Evolutionary conservation across 495 filamentous ascomycete genomes (phyloP), one percentile per base, ranked within the genome.

Genomic region (Talaromyces wortmannii): DNA sequence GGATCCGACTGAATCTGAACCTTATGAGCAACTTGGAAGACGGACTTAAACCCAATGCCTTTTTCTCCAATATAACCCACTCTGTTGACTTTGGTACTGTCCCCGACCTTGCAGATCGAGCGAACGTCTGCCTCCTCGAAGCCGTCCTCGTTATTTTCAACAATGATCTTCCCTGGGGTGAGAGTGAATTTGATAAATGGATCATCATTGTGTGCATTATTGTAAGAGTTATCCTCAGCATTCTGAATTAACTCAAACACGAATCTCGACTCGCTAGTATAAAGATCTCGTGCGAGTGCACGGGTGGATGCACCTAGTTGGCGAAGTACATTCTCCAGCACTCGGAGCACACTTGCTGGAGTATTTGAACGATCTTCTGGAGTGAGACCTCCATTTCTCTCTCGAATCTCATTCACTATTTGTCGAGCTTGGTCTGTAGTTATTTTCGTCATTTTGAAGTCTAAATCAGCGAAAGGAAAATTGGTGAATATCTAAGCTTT

Each of bases 61-160:
- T 78, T 77, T 50, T 74, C 71, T 7, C 75, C 74, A 61, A 76
- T 72, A 50, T 74, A 75, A 1, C 67, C 66, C 51, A 60, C 53
- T 16, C 52, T 33, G 7, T 52, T 52, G 0, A 50, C 62, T 56
- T 77, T 78, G 31, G 69, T 68, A 53, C 72, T 77, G 33, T 67
- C 29, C 0, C 66, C 66, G 18, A 71, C 54, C 13, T 46, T 32
- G 56, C 71, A 77, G 48, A 78, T 69, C 11, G 68, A 68, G 23
- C 29, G 13, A 7, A 77, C 54, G 57, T 76, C 64, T 7, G 15
- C 55, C 29, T 65, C 57, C 3, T 55, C 61, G 51, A 77, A 77
- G 17, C 75, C 75, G 56, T 75, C 71, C 48, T 78, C 73, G 56
- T 78, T 78, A 47, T 62, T 73, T 33, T 76, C 72, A n/a, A 78